Evolutionary conservation across 768 basidiomycete genomes (phyloP), one percentile per base, ranked within the genome.

Genomic region (Termitomyces sp.): DNA sequence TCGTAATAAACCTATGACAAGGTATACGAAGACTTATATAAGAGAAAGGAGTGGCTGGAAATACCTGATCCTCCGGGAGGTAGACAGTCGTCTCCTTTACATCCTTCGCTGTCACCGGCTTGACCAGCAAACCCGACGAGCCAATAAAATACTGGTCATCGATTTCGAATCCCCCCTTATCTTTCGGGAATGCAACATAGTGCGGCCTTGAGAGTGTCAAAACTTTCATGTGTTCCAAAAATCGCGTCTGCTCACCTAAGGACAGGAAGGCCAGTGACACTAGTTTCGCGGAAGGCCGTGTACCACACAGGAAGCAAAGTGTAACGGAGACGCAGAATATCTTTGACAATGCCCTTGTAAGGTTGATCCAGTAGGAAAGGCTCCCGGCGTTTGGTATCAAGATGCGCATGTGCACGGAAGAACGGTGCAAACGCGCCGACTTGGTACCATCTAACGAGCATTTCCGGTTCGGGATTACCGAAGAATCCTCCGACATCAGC

Each of bases 401-500:
- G 87, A 70, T 98, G 96, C 11, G 95, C 96, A 70, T 99, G 97
- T 1, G 96, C 97, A 57, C 97, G 84, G 87, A 98, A 95, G 84
- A 99, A 99, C 6, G 97, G 96, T 52, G 87, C 86, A 72, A 98
- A 96, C 1, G 85, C 83, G 26, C 97, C 97, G 50, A 96, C 90
- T 73, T 91, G 93, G 63, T 99, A 98, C 95, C 96, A 99, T 48
- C 97, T 80, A 9, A 94, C 87, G 35, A 99, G 84, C 85, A 98
- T 93, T 66, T 98, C 97, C 0, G 89, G 80, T 45, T 88, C 85
- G 0, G 97, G 95, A 70, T 98, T 95, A 17, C 96, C 95, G 67
- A 98, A 98, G 86, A 98, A 99, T 15, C 97, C 97, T 19, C 97
- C 96, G 52, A 98, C 94, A 65, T 99, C 97, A 59, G 97, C 96